These are phyloP conservation scores for Penicillium ucsense DNA, from an alignment of 495 filamentous ascomycete genomes.

Conservation along the genomic window DNA sequence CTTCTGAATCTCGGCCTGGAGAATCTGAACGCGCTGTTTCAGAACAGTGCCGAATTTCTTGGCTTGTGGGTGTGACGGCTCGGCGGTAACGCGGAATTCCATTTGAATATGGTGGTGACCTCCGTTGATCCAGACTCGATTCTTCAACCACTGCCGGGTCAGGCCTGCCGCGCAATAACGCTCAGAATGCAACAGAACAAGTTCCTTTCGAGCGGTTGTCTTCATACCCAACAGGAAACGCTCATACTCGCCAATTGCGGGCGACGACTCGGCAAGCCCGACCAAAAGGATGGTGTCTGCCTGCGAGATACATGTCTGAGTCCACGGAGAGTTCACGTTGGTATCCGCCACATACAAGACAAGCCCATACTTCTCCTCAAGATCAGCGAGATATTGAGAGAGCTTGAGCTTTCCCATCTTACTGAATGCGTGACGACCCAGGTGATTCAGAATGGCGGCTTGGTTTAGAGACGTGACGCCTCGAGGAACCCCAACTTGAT, in stretches of 20 bases:
- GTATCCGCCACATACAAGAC: conserved; percentile 97
- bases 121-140: conserved; percentile 96
- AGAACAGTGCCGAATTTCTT: conserved; percentile 76
- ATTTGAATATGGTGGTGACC: conserved; percentile 98
- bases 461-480: conserved; percentile 91
- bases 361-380: conserved; percentile 94
- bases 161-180: conserved; percentile 76
- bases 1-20: conserved; percentile 96
- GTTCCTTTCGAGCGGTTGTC: conserved; percentile 87
- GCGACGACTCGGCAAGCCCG: conserved; percentile 81
- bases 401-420: conserved; percentile 95
- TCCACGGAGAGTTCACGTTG: conserved; percentile 93
- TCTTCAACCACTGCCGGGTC: conserved; percentile 82
- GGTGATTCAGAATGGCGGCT: conserved; percentile 83
- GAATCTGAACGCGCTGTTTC: conserved; percentile 85
- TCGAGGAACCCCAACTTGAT: conserved; percentile 77
- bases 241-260: conserved; percentile 90
- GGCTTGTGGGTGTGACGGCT: conserved; percentile 65
- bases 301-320: conserved; percentile 92
- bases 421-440: conserved; percentile 92
- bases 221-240: conserved; percentile 93
- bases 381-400: conserved; percentile 88
- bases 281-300: conserved; percentile 93
- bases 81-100: conserved; percentile 69
- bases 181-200: conserved; percentile 88